Evolutionary conservation across 257 asterid species (phyloP), one percentile per base, ranked within the genome.

Genomic region (Primulina tabacum): DNA sequence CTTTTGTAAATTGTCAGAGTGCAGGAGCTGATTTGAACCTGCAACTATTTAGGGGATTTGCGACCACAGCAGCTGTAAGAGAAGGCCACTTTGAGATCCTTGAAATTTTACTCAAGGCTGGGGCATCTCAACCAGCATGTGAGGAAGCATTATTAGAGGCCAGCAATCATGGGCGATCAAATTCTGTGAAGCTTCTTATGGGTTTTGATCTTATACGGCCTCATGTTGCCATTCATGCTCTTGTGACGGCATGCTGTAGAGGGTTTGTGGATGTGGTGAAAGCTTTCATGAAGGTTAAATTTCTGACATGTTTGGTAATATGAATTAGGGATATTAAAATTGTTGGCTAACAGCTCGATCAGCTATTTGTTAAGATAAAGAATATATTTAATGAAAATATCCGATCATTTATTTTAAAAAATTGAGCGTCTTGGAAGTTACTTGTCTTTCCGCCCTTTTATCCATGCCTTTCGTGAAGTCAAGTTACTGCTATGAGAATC

Each of bases 61-160:
- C 88, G 55, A 76, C 86, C 5, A 83, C 94, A 10, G 93, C 90
- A 38, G 93, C 92, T 43, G 91, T 89, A 65, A 80, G 94, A 80
- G 94, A 88, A 84, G 89, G 88, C 65, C 85, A 83, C 71, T 72
- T 69, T 16, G 90, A 83, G 75, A 88, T 88, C 73, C 82, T 86
- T 56, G 86, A 85, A 77, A 81, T 86, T 79, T 81, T 90, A 76
- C 80, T 88, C 62, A 86, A 85, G 78, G 86, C 94, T 30, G 97
- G 97, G 70, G 86, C 97, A 37, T 88, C 84, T 73, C 97, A 90
- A 67, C 86, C 83, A n/a, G 92, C 96, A 75, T 90, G 95, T 65
- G 97, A 90, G 84, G 93, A 90, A 72, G 95, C 95, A 29, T 76
- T 90, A 62, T 72, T 90, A 65, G 97, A 90, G 78, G 94, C 87